A percentile compares a stretch with the other conserved stretches of the same genome.
These are phyloP conservation scores for Cajanus cajan DNA, from an alignment of 306 rosid genomes.

Conservation along the genomic window DNA sequence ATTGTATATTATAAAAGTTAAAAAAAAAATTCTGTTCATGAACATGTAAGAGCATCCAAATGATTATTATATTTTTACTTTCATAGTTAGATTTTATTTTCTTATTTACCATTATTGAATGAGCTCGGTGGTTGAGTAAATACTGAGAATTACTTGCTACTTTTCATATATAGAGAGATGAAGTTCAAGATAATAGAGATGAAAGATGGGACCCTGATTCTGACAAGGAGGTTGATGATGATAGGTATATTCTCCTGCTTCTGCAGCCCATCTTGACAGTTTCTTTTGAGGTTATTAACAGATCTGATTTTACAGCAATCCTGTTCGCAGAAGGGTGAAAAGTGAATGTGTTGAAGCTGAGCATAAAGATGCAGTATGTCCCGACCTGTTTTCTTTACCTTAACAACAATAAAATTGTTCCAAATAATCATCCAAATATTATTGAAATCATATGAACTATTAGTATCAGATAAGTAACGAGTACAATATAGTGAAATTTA, in stretches of 20 bases:
- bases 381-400: constrained; percentile 18
- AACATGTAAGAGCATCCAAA: neutral
- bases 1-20: neutral
- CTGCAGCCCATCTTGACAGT: neutral
- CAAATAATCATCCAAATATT: constrained; percentile 2
- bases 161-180: constrained; percentile 39
- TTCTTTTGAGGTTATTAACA: constrained; percentile 26
- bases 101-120: neutral
- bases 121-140: neutral
- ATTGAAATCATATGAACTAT: constrained; percentile 14
- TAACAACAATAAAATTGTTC: neutral
- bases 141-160: neutral
- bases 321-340: constrained; percentile 38
- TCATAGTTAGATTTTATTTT: constrained; percentile 5
- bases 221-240: constrained; percentile 37
- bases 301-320: constrained; percentile 29
- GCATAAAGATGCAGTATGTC: constrained; percentile 40
- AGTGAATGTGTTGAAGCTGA: constrained; percentile 40
- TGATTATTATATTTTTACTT: neutral
- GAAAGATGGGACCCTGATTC: constrained; percentile 46
- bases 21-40: neutral
- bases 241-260: constrained; percentile 38
- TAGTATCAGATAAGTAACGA: neutral
- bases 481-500: constrained; percentile 9
- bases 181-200: constrained; percentile 41